phyloP scores from a whole-genome alignment of 106 monocot species.

The Hemerocallis citrina region DNA sequence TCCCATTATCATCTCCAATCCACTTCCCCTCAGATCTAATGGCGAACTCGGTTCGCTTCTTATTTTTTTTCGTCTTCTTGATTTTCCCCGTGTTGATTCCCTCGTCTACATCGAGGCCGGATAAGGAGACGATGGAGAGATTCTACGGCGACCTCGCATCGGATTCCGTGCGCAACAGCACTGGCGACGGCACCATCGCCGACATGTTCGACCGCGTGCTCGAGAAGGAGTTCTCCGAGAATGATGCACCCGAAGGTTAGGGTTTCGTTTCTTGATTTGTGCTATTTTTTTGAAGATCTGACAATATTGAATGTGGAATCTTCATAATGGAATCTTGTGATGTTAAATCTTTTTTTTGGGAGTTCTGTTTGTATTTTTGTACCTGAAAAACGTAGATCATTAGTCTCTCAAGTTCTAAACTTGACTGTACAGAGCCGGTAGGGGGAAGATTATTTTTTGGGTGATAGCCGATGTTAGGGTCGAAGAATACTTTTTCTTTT shows the following conservation, averaged over 20 bases:
- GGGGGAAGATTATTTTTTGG: no score
- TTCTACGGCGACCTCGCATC: slow-evolving; percentile 68
- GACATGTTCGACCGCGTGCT: slow-evolving; percentile 93
- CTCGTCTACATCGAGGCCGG: slow-evolving; percentile 40
- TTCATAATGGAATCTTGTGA: no score
- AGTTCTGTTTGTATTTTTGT: no score
- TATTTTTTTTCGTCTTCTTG: not conserved
- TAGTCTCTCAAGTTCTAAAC: no score
- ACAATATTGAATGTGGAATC: no score
- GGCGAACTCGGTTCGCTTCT: not conserved
- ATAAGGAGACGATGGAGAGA: slow-evolving; percentile 78
- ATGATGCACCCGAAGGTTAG: slow-evolving; percentile 58
- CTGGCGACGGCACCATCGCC: slow-evolving; percentile 74
- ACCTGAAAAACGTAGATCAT: no score
- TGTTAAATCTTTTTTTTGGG: no score
- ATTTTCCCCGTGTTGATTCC: slow-evolving; percentile 1
- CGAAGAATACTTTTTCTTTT: no score
- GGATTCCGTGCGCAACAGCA: slow-evolving; percentile 5
- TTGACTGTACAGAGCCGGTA: no score
- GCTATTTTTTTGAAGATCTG: no score
- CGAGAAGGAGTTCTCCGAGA: slow-evolving; percentile 92
- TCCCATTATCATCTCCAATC: no score
- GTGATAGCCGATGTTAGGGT: no score
- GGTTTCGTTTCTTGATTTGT: not conserved
- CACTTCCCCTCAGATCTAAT: not conserved